phyloP scores from a whole-genome alignment of 352 stramenopile species.

The Phytophthora sp. region DNA sequence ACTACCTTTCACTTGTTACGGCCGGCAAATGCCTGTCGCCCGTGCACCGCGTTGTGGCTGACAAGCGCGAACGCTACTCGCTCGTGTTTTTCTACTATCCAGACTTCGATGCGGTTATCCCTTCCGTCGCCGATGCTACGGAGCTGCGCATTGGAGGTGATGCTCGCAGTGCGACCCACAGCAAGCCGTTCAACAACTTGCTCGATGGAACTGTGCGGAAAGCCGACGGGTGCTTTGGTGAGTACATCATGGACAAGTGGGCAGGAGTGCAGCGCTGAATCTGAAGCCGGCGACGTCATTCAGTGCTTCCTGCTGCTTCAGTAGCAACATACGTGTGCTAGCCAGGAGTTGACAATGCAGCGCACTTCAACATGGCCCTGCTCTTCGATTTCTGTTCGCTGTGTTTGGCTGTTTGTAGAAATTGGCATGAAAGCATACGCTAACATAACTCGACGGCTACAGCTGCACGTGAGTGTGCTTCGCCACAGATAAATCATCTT shows the following conservation, averaged over 20 bases:
- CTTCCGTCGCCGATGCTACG: conserved; percentile 30
- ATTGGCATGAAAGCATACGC: no score
- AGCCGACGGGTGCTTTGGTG: conserved; percentile 64
- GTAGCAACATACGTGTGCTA: no score
- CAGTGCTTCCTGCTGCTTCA: no score
- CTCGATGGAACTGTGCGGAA: conserved; percentile 69
- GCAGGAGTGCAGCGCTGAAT: conserved; percentile 67
- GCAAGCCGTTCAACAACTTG: conserved; percentile 73
- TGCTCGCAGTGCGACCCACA: conserved; percentile 24
- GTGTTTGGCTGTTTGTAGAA: no score
- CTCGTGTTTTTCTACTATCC: conserved; percentile 90
- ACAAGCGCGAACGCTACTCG: conserved; percentile 79
- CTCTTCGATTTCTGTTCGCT: no score
- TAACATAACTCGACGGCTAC: no score
- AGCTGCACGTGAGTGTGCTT: no score
- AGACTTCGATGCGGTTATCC: conserved; percentile 78
- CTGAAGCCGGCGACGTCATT: no score
- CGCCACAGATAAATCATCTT: no score
- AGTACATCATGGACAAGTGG: conserved; percentile 89
- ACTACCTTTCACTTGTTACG: conserved; percentile 83
- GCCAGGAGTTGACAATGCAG: no score
- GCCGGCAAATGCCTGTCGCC: conserved; percentile 67
- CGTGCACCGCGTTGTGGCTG: conserved; percentile 74
- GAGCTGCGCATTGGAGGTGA: conserved; percentile 54
- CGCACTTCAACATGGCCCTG: no score